Evolutionary conservation across 257 asterid genomes (phyloP).

Genomic region (Scutellaria baicalensis): DNA sequence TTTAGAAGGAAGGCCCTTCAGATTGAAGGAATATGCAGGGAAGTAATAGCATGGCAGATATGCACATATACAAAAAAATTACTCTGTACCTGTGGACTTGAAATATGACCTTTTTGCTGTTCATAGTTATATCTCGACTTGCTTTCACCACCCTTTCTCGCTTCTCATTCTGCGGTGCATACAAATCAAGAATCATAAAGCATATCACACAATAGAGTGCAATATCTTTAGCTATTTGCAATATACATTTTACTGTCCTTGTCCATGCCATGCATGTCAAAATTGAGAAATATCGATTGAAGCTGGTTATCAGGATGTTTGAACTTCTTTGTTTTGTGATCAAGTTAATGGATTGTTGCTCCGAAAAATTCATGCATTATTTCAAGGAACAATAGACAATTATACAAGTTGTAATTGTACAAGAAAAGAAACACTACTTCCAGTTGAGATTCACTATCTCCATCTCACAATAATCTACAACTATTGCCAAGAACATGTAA

Average conservation of each 20-base stretch:
- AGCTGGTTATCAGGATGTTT: background rate
- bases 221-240: background rate
- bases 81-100: slow-evolving; percentile 86
- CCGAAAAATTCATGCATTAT: background rate
- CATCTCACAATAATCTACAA: background rate
- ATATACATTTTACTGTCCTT: background rate
- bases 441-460: background rate
- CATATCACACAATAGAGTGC: background rate
- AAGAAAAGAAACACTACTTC: background rate
- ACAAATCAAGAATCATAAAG: background rate
- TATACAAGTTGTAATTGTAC: background rate
- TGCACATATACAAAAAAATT: background rate
- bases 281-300: background rate
- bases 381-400: background rate
- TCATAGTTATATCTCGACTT: slow-evolving; percentile 88
- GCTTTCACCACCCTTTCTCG: slow-evolving; percentile 93
- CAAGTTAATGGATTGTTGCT: background rate
- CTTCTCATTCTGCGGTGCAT: slow-evolving; percentile 64
- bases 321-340: background rate
- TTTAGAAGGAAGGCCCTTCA: background rate
- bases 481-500: background rate
- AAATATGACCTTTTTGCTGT: slow-evolving; percentile 89
- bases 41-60: background rate
- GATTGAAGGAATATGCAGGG: background rate
- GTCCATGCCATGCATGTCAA: background rate